Percentiles rank a stretch among this genome's conserved stretches.
phyloP scores from a whole-genome alignment of 1,139 yeast species.

The Candida sp. region DNA sequence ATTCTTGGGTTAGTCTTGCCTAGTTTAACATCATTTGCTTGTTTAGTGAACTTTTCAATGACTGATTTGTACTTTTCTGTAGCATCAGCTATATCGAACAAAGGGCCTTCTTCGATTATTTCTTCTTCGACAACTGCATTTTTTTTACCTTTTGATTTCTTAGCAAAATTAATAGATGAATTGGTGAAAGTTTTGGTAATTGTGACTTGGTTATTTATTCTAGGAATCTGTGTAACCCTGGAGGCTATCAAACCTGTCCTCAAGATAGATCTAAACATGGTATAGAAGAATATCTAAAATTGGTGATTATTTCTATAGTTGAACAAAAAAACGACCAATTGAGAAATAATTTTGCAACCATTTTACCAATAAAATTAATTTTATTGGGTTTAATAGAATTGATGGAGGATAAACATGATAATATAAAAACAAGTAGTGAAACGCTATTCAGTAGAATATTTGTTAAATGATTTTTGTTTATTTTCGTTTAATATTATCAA shows the following conservation, averaged over 20 bases:
- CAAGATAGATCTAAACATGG: neutral
- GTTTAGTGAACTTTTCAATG: constrained; percentile 51
- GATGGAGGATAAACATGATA: no score
- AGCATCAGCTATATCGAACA: constrained; percentile 37
- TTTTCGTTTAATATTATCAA: no score
- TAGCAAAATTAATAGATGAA: constrained; percentile 6
- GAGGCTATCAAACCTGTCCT: neutral
- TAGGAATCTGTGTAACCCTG: neutral
- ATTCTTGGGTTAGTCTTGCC: constrained; percentile 67
- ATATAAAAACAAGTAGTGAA: no score
- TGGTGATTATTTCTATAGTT: no score
- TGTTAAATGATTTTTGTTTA: no score
- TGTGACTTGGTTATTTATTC: neutral
- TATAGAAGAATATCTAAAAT: neutral
- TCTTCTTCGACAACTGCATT: constrained; percentile 14
- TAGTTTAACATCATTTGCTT: constrained; percentile 57
- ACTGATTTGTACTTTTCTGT: constrained; percentile 46
- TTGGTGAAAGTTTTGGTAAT: neutral
- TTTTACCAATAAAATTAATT: no score
- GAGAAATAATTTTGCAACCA: neutral
- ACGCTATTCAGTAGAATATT: no score
- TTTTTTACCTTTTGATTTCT: constrained; percentile 15
- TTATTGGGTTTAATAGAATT: no score
- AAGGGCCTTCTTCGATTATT: constrained; percentile 15
- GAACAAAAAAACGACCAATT: neutral